Base-by-base conservation (phyloP, 768 basidiomycete species). In the Lactifluus subvellereus region DNA sequence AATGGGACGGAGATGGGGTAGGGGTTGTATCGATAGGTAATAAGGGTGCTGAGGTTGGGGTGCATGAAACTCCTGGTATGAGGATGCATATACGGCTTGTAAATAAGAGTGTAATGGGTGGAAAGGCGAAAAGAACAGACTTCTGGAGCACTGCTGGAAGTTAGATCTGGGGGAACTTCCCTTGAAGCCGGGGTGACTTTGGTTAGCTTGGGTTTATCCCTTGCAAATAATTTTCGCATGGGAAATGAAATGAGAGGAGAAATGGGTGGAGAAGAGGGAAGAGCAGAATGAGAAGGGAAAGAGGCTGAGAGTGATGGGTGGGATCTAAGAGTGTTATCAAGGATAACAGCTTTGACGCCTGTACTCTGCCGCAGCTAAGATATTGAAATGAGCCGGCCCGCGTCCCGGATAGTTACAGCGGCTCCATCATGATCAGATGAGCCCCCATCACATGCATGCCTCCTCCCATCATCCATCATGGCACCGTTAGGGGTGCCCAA, bases 211-310 rank as follows among this genome's bases (percentile, higher is more conserved):
- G 70, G 66, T 68, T 82, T 85, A 70, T 77, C 78, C 57, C 80
- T 75, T 32, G 77, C 76, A 61, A 87, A 86, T 48, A 87, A 73
- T 74, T 80, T 85, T 76, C 82, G 85, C 84, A 85, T 86, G 42
- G 69, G 54, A 48, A 20, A 33, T 7, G 22, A 22, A 35, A 30
- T 32, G 9, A 18, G 47, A 4, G 4, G 13, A n/a, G n/a, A n/a
- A n/a, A n/a, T n/a, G n/a, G n/a, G n/a, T n/a, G n/a, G n/a, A n/a
- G 18, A 22, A 37, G 35, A 27, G 22, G 45, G 11, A 35, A 13
- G 49, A 62, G 18, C 22, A 18, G 22, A n/a, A 51, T 27, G 37
- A 57, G 22, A 33, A 38, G 33, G 27, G 50, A 18, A 27, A 27
- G 2, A 27, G 27, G 27, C n/a, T n/a, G n/a, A n/a, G n/a, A n/a